Percentiles rank a stretch among this genome's conserved stretches.
These are phyloP conservation scores for Hanseniaspora sp. DNA, from an alignment of 1,139 yeast species.

Conservation along the genomic window DNA sequence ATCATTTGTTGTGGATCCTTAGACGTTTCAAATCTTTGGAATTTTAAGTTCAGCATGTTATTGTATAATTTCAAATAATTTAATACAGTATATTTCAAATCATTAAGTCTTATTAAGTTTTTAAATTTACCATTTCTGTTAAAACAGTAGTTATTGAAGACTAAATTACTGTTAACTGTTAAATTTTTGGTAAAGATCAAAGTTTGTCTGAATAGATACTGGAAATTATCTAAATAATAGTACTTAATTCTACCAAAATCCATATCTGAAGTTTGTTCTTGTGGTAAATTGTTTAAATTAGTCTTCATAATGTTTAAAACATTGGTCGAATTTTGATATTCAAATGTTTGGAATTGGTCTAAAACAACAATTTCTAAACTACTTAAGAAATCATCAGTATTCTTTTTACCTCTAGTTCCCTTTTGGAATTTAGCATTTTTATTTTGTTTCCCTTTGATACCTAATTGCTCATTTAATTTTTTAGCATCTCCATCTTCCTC, in stretches of 20 bases:
- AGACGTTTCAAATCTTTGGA: conserved; percentile 47
- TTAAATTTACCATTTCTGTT: conserved; percentile 61
- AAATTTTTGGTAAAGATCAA: conserved; percentile 59
- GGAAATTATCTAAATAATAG: conserved; percentile 85
- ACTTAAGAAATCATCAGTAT: conserved; percentile 62
- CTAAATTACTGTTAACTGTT: conserved; percentile 71
- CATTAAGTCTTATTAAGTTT: conserved; percentile 32
- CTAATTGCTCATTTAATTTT: conserved; percentile 13
- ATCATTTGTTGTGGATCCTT: conserved; percentile 33
- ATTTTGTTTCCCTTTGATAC: conserved; percentile 6
- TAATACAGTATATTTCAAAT: conserved; percentile 2
- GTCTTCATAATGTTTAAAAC: conserved; percentile 53
- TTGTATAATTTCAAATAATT: conserved; percentile 11
- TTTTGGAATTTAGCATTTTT: conserved; percentile 5
- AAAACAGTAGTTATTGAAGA: conserved; percentile 45
- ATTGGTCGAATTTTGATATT: conserved; percentile 93
- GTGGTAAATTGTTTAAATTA: conserved; percentile 66
- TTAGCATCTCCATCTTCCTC: conserved; percentile 8
- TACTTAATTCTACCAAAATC: conserved; percentile 85
- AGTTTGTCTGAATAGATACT: conserved; percentile 64
- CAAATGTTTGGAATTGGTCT: conserved; percentile 77
- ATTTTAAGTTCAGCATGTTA: conserved; percentile 53
- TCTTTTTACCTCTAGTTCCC: conserved; percentile 44
- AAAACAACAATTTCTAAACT: conserved; percentile 73
- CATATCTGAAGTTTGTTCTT: conserved; percentile 61